Evolutionary conservation across 352 stramenopile genomes (phyloP).

Genomic region (Phytophthora rubi): DNA sequence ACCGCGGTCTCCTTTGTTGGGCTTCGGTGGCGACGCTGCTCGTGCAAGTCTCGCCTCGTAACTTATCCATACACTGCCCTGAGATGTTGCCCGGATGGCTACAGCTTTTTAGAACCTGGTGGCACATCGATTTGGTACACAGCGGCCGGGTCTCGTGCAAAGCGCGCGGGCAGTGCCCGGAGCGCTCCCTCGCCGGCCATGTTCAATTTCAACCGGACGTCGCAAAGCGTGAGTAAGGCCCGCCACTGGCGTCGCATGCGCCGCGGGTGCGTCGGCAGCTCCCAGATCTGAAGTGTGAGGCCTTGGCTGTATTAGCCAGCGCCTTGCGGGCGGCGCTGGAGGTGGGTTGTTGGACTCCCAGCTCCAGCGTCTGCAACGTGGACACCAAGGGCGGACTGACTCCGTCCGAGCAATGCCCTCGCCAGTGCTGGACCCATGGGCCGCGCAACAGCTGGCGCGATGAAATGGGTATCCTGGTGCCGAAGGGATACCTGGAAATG

Average conservation of each 20-base stretch:
- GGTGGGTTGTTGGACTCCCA: background rate
- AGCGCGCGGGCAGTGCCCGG: background rate
- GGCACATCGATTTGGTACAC: slow-evolving; percentile 7
- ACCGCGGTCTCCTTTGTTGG: background rate
- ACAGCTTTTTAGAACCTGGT: slow-evolving; percentile 15
- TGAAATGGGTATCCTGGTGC: background rate
- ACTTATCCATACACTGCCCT: no score
- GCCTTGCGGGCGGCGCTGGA: no score
- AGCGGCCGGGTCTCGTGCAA: slow-evolving; percentile 10
- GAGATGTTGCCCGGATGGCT: slow-evolving; percentile 8
- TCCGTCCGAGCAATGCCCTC: background rate
- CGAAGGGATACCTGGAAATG: background rate
- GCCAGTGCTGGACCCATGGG: background rate
- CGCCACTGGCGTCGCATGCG: slow-evolving; percentile 13
- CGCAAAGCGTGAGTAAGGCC: slow-evolving; percentile 11
- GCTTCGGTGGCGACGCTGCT: no score
- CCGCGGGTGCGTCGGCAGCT: background rate
- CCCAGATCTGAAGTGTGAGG: background rate
- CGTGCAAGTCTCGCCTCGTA: no score
- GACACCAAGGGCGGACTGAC: background rate
- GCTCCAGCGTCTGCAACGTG: no score
- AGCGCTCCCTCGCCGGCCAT: slow-evolving; percentile 11
- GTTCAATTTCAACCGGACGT: slow-evolving; percentile 36
- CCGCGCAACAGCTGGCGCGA: background rate
- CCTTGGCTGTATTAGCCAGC: background rate